phyloP scores from a whole-genome alignment of 1,139 yeast genomes.

The Taphrina deformans region DNA sequence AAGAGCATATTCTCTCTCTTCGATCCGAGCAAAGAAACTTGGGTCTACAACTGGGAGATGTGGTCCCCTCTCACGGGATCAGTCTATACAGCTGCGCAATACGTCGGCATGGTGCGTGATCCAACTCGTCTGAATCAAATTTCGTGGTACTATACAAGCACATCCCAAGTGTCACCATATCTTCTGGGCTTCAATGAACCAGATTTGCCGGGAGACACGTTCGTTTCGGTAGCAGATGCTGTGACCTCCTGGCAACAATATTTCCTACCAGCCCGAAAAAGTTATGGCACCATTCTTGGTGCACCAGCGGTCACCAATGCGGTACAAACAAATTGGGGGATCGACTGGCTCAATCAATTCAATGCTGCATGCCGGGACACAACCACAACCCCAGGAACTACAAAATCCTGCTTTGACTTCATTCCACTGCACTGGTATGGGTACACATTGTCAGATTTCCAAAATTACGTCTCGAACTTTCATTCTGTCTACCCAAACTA shows the following conservation, averaged over 20 bases:
- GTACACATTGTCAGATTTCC: slow-evolving; percentile 9
- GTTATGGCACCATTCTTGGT: slow-evolving; percentile 26
- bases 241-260: slow-evolving; percentile 21
- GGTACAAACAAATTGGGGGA: slow-evolving; percentile 21
- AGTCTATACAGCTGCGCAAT: slow-evolving; percentile 17
- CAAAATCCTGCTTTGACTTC: slow-evolving; percentile 14
- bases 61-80: slow-evolving; percentile 17
- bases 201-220: slow-evolving; percentile 28
- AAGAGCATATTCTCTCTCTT: slow-evolving; percentile 11
- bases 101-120: slow-evolving; percentile 13
- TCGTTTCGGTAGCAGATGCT: slow-evolving; percentile 26
- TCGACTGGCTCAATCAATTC: slow-evolving; percentile 33
- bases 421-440: slow-evolving; percentile 34
- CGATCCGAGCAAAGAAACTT: slow-evolving; percentile 21
- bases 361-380: slow-evolving; percentile 23
- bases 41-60: slow-evolving; percentile 34
- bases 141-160: slow-evolving; percentile 20
- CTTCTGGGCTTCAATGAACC: slow-evolving; percentile 36
- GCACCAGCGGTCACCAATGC: slow-evolving; percentile 33
- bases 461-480: slow-evolving; percentile 9
- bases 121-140: slow-evolving; percentile 11
- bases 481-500: slow-evolving; percentile 20
- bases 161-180: neutral
- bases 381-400: neutral
- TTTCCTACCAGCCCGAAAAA: slow-evolving; percentile 26